Evolutionary conservation across 805 yeast species (phyloP), one percentile per base, ranked within the genome.

Genomic region (Starmera amethionina): DNA sequence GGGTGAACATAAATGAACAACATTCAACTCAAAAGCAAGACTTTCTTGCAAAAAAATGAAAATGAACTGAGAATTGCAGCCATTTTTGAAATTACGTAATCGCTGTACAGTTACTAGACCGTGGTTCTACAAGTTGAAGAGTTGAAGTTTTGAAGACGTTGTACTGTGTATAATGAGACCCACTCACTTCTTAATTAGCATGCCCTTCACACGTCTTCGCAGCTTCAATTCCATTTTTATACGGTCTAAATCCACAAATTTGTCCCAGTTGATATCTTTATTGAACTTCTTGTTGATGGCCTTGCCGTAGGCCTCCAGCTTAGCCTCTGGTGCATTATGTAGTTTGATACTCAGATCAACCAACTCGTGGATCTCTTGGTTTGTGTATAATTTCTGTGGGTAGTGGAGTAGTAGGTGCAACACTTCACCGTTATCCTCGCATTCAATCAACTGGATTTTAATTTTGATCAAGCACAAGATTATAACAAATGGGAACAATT

Each of bases 351-450:
- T 60, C 40, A 67, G 62, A 31, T 55, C 59, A 40, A 61, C 57
- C 8, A 51, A 15, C 30, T 49, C 51, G 30, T 46, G 47, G 6
- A 67, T 42, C 11, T 52, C 52, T 12, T 47, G 49, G 8, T 60
- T 45, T 22, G 64, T 58, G 10, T 55, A 45, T 12, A 49, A 46
- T 6, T 45, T 43, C 19, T 40, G 40, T 3, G 77, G 77, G 47
- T 70, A 72, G 50, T 70, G 75, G 35, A 73, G 54, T 11, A 73
- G 52, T 13, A 72, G 42, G 15, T 65, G 60, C 13, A 73, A 51
- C 5, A 70, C 59, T 47, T 73, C 78, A 27, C 75, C 66, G 43
- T 68, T 70, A 48, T 73, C 78, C 13, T 53, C 57, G 38, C 62
- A 58, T 36, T 72, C 67, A 8, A 69, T 65, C 30, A 73, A 50